A percentile compares a stretch with the other conserved stretches of the same genome.
These are phyloP conservation scores for Tremella fuciformis DNA, from an alignment of 768 basidiomycete species.

Conservation along the genomic window DNA sequence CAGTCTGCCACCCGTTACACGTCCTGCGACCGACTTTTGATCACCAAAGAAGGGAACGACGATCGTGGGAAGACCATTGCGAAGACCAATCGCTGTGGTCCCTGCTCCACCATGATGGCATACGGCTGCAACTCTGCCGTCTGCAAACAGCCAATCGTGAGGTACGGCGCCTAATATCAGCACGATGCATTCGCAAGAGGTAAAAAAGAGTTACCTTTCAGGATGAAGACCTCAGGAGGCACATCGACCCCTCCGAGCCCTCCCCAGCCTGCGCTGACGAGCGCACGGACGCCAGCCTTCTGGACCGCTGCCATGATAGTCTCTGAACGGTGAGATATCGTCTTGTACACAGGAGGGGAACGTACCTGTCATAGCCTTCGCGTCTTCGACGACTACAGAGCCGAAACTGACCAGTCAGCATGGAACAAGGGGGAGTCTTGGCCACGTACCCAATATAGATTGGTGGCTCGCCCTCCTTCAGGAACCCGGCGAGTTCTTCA, in stretches of 20 bases:
- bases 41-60: conserved; percentile 69
- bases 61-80: conserved; percentile 62
- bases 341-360: conserved; percentile 2
- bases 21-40: conserved; percentile 49
- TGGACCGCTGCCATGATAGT: conserved; percentile 62
- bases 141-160: conserved; percentile 67
- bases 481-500: conserved; percentile 57
- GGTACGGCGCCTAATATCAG: conserved; percentile 57
- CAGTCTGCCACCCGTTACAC: no score
- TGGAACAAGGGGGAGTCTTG: conserved; percentile 29
- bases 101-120: conserved; percentile 66
- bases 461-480: conserved; percentile 59
- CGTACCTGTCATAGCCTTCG: conserved; percentile 59
- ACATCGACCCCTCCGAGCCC: conserved; percentile 59
- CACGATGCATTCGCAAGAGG: background rate
- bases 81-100: conserved; percentile 64
- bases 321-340: conserved; percentile 47
- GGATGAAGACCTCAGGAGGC: conserved; percentile 61
- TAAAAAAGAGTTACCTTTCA: conserved; percentile 52
- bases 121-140: conserved; percentile 60
- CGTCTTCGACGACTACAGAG: conserved; percentile 63
- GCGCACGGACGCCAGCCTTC: conserved; percentile 60
- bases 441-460: conserved; percentile 61
- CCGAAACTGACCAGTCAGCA: conserved; percentile 55
- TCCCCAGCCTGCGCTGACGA: conserved; percentile 68